Base-by-base conservation (phyloP, 495 filamentous ascomycete species). In the Lasiosphaeria hispida region DNA sequence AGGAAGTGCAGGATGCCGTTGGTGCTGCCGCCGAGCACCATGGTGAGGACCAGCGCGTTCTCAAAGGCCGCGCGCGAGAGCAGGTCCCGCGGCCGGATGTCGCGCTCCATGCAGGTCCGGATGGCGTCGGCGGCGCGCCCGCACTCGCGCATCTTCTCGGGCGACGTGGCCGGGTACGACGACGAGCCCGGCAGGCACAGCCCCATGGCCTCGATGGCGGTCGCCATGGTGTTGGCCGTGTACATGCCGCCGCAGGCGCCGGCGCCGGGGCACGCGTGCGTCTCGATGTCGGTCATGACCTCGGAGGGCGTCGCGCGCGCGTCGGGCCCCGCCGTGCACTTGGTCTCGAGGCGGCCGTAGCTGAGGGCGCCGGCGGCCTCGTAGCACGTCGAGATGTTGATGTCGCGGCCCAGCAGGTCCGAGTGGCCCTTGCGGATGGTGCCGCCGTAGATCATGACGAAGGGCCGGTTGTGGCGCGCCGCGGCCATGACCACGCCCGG, bases 201-300 rank as follows among this genome's bases (percentile, higher is more conserved):
- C 52, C 94, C 94, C 90, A 98, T 96, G 7, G 91, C 89, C 72
- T 98, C 94, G 61, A 98, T 91, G 11, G 92, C 92, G 0, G 92
- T 95, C 5, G 91, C 89, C 92, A 98, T 96, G 2, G 94, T 97
- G 71, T 98, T 98, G 54, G 94, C 94, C 2, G 94, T 98, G 72
- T 89, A 83, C 90, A 98, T 98, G 48, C 94, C 94, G 61, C 94
- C 94, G 65, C 94, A 98, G n/a, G 92, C 92, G 35, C 93, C 93
- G 11, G 89, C 85, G 11, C 90, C 91, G 19, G 94, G 94, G 71
- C 94, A 97, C 4, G 93, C 86, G 62, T 96, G 79, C 44, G 78
- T 80, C 72, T 96, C 89, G 35, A 98, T 80, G 69, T 97, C 94
- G 47, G 87, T 85, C 78, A 97, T 85, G 54, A 97, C 83, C 41